A percentile compares a stretch with the other conserved stretches of the same genome.
Evolutionary conservation across 805 yeast genomes (phyloP).

Genomic region (Pichia gijzeniarum): DNA sequence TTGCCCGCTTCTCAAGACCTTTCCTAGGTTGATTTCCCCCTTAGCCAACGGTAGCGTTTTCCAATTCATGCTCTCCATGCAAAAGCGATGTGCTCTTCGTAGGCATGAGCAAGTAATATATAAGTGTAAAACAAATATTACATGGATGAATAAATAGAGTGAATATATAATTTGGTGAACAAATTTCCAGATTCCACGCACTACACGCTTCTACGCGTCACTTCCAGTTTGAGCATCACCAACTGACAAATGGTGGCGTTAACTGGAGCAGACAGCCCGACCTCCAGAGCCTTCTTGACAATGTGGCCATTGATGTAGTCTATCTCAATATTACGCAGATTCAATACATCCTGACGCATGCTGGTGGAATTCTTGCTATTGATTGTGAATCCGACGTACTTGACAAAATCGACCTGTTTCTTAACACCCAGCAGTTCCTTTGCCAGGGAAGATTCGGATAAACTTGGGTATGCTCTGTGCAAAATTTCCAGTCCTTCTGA

Average conservation of each 20-base stretch:
- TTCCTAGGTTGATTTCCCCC: slow-evolving; percentile 52
- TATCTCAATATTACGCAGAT: slow-evolving; percentile 62
- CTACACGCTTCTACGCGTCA: slow-evolving; percentile 14
- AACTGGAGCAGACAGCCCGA: slow-evolving; percentile 38
- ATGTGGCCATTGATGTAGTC: slow-evolving; percentile 81
- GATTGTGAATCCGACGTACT: slow-evolving; percentile 23
- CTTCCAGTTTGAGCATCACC: slow-evolving; percentile 34
- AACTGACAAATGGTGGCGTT: slow-evolving; percentile 42
- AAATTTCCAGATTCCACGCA: too few relatives aligned
- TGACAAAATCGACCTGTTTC: slow-evolving; percentile 28
- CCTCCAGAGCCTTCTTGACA: slow-evolving; percentile 44
- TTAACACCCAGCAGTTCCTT: slow-evolving; percentile 28
- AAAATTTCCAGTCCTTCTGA: slow-evolving; percentile 41
- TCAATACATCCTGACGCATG: slow-evolving; percentile 62
- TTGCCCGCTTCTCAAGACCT: slow-evolving; percentile 79
- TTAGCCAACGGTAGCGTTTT: slow-evolving; percentile 20
- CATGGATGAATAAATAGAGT: too few relatives aligned
- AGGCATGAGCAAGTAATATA: too few relatives aligned
- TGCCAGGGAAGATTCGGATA: slow-evolving; percentile 30
- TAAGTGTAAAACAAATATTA: too few relatives aligned
- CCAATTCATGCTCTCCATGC: slow-evolving; percentile 25
- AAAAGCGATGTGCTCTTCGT: too few relatives aligned
- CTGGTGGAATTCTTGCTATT: slow-evolving; percentile 54
- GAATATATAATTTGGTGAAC: too few relatives aligned
- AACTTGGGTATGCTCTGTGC: slow-evolving; percentile 22